Evolutionary conservation across 768 basidiomycete genomes (phyloP), one percentile per base, ranked within the genome.

Genomic region (Strobilomyces dryophilus): DNA sequence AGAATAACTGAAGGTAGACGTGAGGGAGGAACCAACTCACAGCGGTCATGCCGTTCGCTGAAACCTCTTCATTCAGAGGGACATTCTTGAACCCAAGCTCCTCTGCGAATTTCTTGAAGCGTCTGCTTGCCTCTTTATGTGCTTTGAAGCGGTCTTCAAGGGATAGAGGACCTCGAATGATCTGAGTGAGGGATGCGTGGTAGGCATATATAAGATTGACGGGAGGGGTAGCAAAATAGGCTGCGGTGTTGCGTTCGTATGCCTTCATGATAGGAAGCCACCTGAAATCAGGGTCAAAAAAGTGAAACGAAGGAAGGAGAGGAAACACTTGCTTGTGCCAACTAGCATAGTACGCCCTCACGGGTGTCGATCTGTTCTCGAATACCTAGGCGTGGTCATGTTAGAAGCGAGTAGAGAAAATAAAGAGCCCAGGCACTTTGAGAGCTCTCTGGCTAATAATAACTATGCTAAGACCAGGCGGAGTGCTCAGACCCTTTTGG

Each of bases 41-140:
- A 39, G 94, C 95, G 7, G 88, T 90, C 97, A 99, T 98, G 37
- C 95, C 95, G 65, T 95, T 95, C 4, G 97, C 95, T 17, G 87
- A 79, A 53, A 80, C 77, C 3, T 76, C 72, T 2, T 81, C 74
- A 26, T 78, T 73, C 11, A 80, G 64, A 8, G 95, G 82, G 8
- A 98, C 76, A 62, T 83, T 83, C 63, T 74, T 84, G 60, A 98
- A 74, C 2, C 92, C 94, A 40, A 95, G 74, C 20, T 72, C 75
- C 40, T 71, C 65, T 5, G 84, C 83, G 1, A 82, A 80, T 7
- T 79, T 70, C 71, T 11, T 40, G 39, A 40, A 40, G 52, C 79
- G 80, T 51, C 75, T 63, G 52, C 84, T 86, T 1, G 82, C 83
- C 37, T 81, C 79, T 31, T 79, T 79, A 73, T 99, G 97, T 21